Evolutionary conservation across 192 early-diverging fungal species (phyloP).

Genomic region (Gryganskiella cystojenkinii): DNA sequence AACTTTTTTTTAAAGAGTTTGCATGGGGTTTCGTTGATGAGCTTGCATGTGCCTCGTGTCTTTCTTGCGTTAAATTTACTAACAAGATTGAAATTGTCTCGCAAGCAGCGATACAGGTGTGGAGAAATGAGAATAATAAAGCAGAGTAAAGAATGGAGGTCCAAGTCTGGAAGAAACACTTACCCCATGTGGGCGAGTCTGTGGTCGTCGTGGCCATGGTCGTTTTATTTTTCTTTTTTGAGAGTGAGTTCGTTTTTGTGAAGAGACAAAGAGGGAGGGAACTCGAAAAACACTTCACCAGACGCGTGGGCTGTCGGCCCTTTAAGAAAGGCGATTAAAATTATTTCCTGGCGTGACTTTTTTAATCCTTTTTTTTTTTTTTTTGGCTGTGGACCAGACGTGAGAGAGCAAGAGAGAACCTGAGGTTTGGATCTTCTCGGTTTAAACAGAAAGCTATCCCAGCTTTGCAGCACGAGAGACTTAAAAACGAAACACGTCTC

Average conservation of each 20-base stretch:
- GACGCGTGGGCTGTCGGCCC: no score
- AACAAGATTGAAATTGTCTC: background rate
- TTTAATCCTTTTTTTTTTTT: background rate
- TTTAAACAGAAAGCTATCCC: no score
- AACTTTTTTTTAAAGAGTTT: no score
- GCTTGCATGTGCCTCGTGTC: background rate
- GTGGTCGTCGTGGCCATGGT: constrained; percentile 28
- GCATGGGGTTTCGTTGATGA: no score
- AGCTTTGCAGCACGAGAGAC: no score
- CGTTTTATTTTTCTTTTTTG: no score
- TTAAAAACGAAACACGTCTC: no score
- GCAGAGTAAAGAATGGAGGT: background rate
- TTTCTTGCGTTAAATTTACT: background rate
- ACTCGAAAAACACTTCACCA: no score
- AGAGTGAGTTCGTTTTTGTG: background rate
- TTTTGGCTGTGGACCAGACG: background rate
- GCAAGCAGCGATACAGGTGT: no score
- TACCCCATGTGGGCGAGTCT: constrained; percentile 36
- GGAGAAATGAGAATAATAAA: background rate
- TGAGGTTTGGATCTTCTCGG: no score
- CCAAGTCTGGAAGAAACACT: background rate
- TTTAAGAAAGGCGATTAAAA: constrained; percentile 7
- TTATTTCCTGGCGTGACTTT: background rate
- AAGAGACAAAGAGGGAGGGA: background rate
- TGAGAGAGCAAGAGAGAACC: no score